Evolutionary conservation across 2,329 filamentous ascomycete species (phyloP).

Genomic region (Pseudonectria foliicola): DNA sequence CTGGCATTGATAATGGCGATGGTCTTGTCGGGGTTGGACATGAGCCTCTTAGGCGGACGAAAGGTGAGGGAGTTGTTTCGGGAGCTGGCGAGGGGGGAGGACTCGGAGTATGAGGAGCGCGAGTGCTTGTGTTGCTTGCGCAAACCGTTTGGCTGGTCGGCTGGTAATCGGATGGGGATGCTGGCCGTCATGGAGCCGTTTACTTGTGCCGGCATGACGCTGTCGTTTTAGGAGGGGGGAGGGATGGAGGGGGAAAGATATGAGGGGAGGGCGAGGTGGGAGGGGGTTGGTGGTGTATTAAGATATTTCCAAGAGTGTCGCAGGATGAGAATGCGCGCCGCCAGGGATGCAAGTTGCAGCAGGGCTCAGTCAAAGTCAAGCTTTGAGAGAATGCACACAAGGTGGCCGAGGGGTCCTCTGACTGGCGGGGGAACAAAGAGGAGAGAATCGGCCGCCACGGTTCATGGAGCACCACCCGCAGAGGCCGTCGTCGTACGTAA

Average conservation of each 20-base stretch:
- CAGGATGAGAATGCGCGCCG: too few relatives aligned
- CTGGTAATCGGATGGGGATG: conserved; percentile 31
- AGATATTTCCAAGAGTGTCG: too few relatives aligned
- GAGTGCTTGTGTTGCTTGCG: conserved; percentile 52
- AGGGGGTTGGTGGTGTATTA: too few relatives aligned
- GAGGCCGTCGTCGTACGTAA: conserved; percentile 28
- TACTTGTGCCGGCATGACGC: conserved; percentile 33
- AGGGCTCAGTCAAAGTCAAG: too few relatives aligned
- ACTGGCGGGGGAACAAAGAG: conserved; percentile 4
- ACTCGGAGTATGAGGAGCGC: conserved; percentile 54
- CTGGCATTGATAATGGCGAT: conserved; percentile 94
- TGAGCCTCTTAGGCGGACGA: conserved; percentile 51
- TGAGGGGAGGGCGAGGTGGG: not conserved
- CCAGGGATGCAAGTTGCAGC: too few relatives aligned
- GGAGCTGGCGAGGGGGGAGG: conserved; percentile 46
- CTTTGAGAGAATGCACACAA: too few relatives aligned
- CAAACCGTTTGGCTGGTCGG: conserved; percentile 28
- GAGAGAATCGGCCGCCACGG: conserved; percentile 11
- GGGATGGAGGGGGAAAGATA: conserved; percentile 5
- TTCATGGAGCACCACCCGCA: conserved; percentile 11
- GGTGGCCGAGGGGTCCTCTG: too few relatives aligned
- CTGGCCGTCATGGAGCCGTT: conserved; percentile 31
- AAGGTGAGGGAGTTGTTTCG: conserved; percentile 56
- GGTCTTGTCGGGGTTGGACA: conserved; percentile 61
- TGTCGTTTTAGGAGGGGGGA: conserved; percentile 10